Evolutionary conservation across 2,329 filamentous ascomycete species (phyloP).

Genomic region (Emmonsia crescens): DNA sequence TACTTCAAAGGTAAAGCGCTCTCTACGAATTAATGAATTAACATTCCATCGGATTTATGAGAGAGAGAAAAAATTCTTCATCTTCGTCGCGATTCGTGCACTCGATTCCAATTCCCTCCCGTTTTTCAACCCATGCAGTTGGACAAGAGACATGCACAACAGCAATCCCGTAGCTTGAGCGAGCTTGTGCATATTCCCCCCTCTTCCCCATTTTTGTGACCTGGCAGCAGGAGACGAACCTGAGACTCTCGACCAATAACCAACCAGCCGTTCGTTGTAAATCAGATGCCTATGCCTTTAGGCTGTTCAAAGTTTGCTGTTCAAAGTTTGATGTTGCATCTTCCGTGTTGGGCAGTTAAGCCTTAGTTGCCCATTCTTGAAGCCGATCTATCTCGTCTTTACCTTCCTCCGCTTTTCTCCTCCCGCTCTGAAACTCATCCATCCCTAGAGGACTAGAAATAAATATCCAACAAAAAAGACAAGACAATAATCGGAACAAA

Average conservation of each 20-base stretch:
- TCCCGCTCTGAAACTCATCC: not conserved
- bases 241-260: not conserved
- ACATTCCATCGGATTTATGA: not conserved
- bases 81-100: no score
- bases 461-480: not conserved
- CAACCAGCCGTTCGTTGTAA: not conserved
- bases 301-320: not conserved
- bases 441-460: not conserved
- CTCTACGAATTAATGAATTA: not conserved
- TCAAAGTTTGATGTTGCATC: not conserved
- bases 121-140: not conserved
- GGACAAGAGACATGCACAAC: not conserved
- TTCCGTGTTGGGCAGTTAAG: not conserved
- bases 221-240: not conserved
- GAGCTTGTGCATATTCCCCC: not conserved
- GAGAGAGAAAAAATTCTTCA: not conserved
- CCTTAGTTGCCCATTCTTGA: not conserved
- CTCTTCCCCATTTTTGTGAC: not conserved
- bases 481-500: not conserved
- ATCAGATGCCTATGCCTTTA: not conserved
- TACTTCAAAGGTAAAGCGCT: not conserved
- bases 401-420: not conserved
- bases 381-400: not conserved
- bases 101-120: no score
- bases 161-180: not conserved